A percentile compares a stretch with the other conserved stretches of the same genome.
Evolutionary conservation across 1,139 yeast species (phyloP).

Genomic region (Suhomyces terraborum): DNA sequence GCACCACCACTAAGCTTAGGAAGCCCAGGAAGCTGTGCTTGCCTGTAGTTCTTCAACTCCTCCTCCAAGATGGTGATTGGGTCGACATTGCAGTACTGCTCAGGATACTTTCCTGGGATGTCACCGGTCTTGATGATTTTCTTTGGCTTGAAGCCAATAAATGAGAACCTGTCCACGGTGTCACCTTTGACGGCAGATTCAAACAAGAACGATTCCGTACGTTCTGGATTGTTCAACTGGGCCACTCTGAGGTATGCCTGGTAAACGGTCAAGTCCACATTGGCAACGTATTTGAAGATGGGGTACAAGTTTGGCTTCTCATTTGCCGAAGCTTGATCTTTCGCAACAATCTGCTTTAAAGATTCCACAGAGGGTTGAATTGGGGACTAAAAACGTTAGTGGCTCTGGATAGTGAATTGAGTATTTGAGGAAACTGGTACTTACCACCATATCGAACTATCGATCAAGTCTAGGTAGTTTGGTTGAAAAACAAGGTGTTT

Average conservation of each 20-base stretch:
- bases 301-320: constrained; percentile 68
- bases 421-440: no score
- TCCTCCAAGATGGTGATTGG: constrained; percentile 75
- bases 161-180: constrained; percentile 84
- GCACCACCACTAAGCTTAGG: constrained; percentile 95
- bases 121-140: constrained; percentile 81
- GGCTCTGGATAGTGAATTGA: no score
- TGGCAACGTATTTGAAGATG: constrained; percentile 69
- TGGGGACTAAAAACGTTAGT: constrained; percentile 28
- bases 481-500: background rate
- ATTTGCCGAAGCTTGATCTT: constrained; percentile 34
- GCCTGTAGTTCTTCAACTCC: constrained; percentile 64
- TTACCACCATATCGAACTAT: constrained; percentile 16
- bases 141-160: constrained; percentile 83
- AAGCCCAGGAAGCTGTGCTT: constrained; percentile 76
- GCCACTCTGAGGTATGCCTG: constrained; percentile 85
- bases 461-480: no score
- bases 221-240: constrained; percentile 59
- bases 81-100: constrained; percentile 55
- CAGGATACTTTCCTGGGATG: constrained; percentile 31
- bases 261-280: constrained; percentile 84
- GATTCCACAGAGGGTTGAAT: constrained; percentile 66
- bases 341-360: constrained; percentile 45
- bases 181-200: constrained; percentile 92
- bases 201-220: constrained; percentile 73